Evolutionary conservation across 1,284 basidiomycete species (phyloP), one percentile per base, ranked within the genome.

Genomic region (Kwoniella shivajii): DNA sequence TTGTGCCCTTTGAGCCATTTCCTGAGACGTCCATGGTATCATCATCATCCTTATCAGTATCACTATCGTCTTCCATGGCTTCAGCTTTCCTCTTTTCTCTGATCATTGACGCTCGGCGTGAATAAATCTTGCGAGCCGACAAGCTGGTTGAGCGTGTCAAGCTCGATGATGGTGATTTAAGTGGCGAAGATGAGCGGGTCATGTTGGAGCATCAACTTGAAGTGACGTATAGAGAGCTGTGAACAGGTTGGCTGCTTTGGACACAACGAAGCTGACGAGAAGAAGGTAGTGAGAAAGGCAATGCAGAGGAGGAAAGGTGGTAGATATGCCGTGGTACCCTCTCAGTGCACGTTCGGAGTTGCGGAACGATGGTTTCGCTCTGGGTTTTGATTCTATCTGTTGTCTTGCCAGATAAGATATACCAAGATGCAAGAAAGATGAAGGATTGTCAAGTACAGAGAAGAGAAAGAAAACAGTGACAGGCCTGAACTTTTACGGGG

Each of bases 31-130:
- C 31, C 6, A 26, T 31, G 24, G 18, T 24, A 18, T 49, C 43
- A 4, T 39, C 42, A 39, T 45, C 41, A 27, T 50, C 47, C 29
- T 16, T 44, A n/a, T 54, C 53, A 33, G 38, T 44, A 14, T 22
- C 46, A 9, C 26, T 29, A n/a, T 37, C 31, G 7, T 20, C 38
- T 22, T 26, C 50, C 26, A 43, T 16, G 6, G 49, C 51, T 42
- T 58, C 50, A 7, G 44, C 51, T 34, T 55, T 58, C 29, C 60
- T 44, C 43, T 63, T 63, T 31, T 57, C 49, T 30, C 51, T 50
- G n/a, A 60, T 58, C 4, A 33, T 52, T 11, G 50, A 45, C 9
- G 49, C 30, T 16, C 55, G 46, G 10, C 58, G 50, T 18, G 58
- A 59, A 26, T 63, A 63, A 10, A 54, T 60, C 16, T 42, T 43